Evolutionary conservation across 768 basidiomycete species (phyloP).

Genomic region (Boletus vermiculosoides): DNA sequence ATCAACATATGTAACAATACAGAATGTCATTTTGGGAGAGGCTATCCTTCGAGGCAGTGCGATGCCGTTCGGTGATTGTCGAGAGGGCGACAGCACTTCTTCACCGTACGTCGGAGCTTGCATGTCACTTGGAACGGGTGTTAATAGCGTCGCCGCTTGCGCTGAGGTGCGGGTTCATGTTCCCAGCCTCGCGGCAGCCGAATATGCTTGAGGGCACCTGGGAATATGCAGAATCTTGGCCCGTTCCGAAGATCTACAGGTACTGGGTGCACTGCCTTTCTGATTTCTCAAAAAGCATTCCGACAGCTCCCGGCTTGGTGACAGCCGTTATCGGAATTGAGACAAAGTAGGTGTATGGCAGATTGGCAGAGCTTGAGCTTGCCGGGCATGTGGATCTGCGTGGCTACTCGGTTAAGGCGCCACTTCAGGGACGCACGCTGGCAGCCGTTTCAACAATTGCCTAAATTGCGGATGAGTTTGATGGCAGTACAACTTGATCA

Average conservation of each 20-base stretch:
- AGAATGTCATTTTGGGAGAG: constrained; percentile 2
- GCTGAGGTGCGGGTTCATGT: background rate
- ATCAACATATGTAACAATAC: background rate
- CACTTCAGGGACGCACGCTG: constrained; percentile 15
- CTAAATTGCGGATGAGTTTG: constrained; percentile 26
- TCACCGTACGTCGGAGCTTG: background rate
- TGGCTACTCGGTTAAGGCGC: constrained; percentile 9
- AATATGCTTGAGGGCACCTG: background rate
- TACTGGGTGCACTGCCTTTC: constrained; percentile 16
- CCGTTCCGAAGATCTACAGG: constrained; percentile 17
- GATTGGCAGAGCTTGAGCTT: background rate
- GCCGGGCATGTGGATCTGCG: background rate
- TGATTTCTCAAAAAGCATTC: constrained; percentile 8
- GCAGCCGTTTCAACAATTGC: constrained; percentile 17
- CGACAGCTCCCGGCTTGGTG: constrained; percentile 8
- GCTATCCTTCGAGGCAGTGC: constrained; percentile 5
- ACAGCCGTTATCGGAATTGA: background rate
- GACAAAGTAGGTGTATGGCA: background rate
- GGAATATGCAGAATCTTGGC: background rate
- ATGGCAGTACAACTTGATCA: constrained; percentile 32
- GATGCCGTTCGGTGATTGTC: constrained; percentile 10
- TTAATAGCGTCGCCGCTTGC: background rate
- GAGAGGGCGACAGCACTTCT: constrained; percentile 14
- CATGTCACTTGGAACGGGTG: background rate
- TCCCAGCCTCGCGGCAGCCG: background rate